Evolutionary conservation across 225 moss, liverwort and hornwort species (phyloP), one percentile per base, ranked within the genome.

Genomic region (Straminergon stramineum): DNA sequence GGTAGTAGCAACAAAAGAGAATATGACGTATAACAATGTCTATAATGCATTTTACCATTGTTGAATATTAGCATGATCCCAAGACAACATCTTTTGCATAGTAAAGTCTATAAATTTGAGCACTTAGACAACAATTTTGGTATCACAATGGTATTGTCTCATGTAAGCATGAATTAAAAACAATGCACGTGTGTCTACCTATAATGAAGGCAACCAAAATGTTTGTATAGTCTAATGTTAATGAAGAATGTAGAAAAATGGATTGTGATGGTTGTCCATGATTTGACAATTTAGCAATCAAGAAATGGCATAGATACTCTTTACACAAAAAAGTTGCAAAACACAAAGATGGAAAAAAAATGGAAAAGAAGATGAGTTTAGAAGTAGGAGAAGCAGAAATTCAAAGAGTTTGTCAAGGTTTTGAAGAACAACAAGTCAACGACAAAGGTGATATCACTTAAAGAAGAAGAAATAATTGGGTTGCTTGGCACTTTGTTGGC

Each of bases 271-370:
- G 10, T 62, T 61, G 48, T 52, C 22, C 15, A 39, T 68, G 26
- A 76, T 23, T 2, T 23, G 11, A 68, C 26, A 37, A 80, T 10
- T 48, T 48, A 51, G 16, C 5, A 82, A 31, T 41, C 8, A 81
- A 60, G 0, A 43, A 31, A 15, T 62, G 9, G 30, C 9, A 43
- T 0, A 43, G 0, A 1, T 43, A 21, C 6, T 21, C 3, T 2
- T 62, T 1, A 21, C 4, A 31, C 2, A 0, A 2, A 21, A 24
- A 62, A 10, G 7, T 3, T 1, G 0, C 3, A 31, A 48, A 19
- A 82, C 0, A 6, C 2, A 41, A 45, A 32, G 4, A 31, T 31
- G 3, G 18, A 43, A 81, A 30, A 39, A 10, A 17, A 16, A 60
- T 19, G 0, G 1, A 9, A 37, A 79, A 35, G 2, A 79, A 27